Base-by-base conservation (phyloP, 805 yeast species). In the Myxozyma monticola region DNA sequence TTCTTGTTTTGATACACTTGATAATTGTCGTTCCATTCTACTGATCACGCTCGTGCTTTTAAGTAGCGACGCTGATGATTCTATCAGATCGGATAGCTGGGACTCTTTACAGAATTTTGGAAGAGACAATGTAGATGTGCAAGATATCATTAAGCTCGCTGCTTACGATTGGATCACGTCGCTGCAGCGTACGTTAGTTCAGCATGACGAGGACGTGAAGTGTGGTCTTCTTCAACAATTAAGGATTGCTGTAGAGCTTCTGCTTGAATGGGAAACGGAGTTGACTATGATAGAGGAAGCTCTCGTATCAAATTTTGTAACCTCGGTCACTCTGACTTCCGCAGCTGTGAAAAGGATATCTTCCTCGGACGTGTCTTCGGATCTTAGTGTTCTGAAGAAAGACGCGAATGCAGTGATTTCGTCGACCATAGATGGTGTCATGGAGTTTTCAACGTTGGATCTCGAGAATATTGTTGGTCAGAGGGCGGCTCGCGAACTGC, bases 1-100 rank as follows among this genome's bases (percentile, higher is more conserved):
- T 2, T 55, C 61, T 15, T 73, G 75, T 48, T 59, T 68, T 12
- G 53, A 60, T 18, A 64, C 76, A 0, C 66, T 79, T 45, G 64
- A 65, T 18, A 54, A 61, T 9, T 60, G 76, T 17, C 45, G 75
- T 3, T 72, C 76, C 0, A 48, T 65, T 9, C 35, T 73, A 1
- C 39, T 78, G 6, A 74, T 70, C 14, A 67, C 68, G 2, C 21
- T 72, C n/a, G 48, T 67, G 7, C 59, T 65, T 4, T 46, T 61
- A 29, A 60, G 34, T 21, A 57, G 24, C 36, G 60, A 18, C 37
- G 31, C 35, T 3, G 56, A 60, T 21, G 45, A 31, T n/a, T 40
- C 28, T 2, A 20, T 47, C 36, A 29, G 42, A 21, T 31, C 44
- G 12, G 41, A 41, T 4, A 25, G 49, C 22, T 33, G 38, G 33